Evolutionary conservation across 352 stramenopile genomes (phyloP), one percentile per base, ranked within the genome.

Genomic region (Pythium biforme): DNA sequence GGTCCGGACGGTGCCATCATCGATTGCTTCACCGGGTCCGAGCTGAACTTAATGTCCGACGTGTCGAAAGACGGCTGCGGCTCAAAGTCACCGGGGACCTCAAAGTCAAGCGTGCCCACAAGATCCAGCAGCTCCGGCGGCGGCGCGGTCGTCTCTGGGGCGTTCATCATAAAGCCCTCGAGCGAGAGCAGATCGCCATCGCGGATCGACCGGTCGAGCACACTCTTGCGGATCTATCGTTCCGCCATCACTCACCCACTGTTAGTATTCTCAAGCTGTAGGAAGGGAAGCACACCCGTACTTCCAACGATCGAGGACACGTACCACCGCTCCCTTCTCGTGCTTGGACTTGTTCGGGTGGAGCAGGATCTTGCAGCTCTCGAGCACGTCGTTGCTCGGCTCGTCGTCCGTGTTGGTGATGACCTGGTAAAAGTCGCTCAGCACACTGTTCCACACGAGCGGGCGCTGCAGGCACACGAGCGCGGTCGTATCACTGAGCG

Each of bases 381-480:
- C 77, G 40, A 90, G 64, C 34, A 82, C 66, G 27, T 69, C 76
- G 25, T 76, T 66, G 40, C 69, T 73, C 25, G 84, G 84, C 31
- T 89, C 80, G 48, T 93, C 84, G 68, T 93, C 84, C 56, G 81
- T 81, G 75, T 93, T 89, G 52, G 74, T 89, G 59, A 93, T 86
- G 47, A 81, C 81, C 69, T 91, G 81, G 70, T 90, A 91, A 69
- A 93, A 91, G 70, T 93, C 84, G 56, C 74, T 71, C 4, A 93
- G 73, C 57, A 93, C 84, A 60, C 74, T 58, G 48, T 76, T 79
- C 84, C 84, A 93, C 48, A 89, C 78, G 51, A 93, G 78, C 56
- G 84, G 84, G 27, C 84, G 81, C 65, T 89, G 76, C 39, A 93
- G 81, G 71, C 81, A 90, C 69, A 93, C 84, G 65, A 93, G 80